Conservation (phyloP, 345 rosid genomes). For the Sisymbrium irio region DNA sequence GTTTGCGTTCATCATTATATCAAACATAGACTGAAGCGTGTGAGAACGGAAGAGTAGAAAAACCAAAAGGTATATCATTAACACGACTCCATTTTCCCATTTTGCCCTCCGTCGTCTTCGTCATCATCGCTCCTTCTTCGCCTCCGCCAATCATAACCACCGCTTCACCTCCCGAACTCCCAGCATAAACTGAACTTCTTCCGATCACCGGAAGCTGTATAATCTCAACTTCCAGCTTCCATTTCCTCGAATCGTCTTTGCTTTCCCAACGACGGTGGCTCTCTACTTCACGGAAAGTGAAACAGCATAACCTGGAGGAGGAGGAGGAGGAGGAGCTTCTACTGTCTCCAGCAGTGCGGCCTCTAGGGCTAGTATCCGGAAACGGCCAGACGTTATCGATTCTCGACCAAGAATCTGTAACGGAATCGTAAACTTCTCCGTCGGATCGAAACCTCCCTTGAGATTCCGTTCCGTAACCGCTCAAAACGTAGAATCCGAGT, state of each 20-base stretch:
- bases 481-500: constrained; percentile 46
- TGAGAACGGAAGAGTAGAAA: constrained; percentile 32
- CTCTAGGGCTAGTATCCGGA: constrained; percentile 40
- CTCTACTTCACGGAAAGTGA: constrained; percentile 9
- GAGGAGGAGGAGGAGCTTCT: constrained; percentile 6
- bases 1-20: neutral
- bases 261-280: constrained; percentile 5
- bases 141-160: constrained; percentile 25
- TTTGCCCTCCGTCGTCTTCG: constrained; percentile 10
- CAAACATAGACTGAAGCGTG: constrained; percentile 27
- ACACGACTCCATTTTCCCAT: constrained; percentile 8
- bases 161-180: constrained; percentile 24
- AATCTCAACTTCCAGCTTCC: constrained; percentile 22
- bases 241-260: constrained; percentile 16
- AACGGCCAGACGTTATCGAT: constrained; percentile 42
- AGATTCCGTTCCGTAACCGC: constrained; percentile 52
- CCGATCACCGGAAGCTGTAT: constrained; percentile 32
- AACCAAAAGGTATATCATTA: neutral
- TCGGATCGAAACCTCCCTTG: constrained; percentile 52
- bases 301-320: constrained; percentile 31
- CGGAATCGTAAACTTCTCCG: constrained; percentile 46
- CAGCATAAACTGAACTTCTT: constrained; percentile 33
- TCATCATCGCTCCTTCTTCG: neutral
- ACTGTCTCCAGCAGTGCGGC: constrained; percentile 8
- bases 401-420: constrained; percentile 33